phyloP scores from a whole-genome alignment of 2,329 filamentous ascomycete genomes.

The Phyllosticta ampelicida region DNA sequence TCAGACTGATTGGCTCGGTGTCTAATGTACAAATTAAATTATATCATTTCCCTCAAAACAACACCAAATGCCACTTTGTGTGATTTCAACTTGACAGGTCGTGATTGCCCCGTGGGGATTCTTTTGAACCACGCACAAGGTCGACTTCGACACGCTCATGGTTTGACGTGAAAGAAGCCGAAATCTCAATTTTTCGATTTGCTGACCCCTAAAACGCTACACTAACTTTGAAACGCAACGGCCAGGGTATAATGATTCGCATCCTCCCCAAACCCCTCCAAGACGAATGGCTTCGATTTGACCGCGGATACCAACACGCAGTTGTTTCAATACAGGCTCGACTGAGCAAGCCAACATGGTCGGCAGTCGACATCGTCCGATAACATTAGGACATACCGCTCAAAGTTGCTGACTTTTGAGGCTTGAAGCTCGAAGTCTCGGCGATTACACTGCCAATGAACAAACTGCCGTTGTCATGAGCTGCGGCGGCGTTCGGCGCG shows the following conservation, averaged over 20 bases:
- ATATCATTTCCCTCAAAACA: too few relatives aligned
- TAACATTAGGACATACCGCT: slow-evolving; percentile 3
- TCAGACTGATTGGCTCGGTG: too few relatives aligned
- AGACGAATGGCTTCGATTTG: neutral
- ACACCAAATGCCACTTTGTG: too few relatives aligned
- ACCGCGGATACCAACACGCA: neutral
- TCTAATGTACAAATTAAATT: too few relatives aligned
- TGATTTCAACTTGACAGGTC: too few relatives aligned
- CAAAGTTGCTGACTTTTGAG: slow-evolving; percentile 1
- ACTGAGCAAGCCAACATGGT: neutral
- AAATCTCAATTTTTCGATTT: too few relatives aligned
- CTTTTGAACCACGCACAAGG: too few relatives aligned
- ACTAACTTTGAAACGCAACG: neutral
- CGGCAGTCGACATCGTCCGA: neutral
- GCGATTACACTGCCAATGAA: neutral
- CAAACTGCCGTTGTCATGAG: neutral
- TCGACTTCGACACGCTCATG: too few relatives aligned
- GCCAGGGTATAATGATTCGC: neutral
- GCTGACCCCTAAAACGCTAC: too few relatives aligned
- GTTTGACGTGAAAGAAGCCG: too few relatives aligned
- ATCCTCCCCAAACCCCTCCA: neutral
- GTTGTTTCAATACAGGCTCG: neutral
- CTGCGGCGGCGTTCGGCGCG: neutral
- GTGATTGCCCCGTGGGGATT: too few relatives aligned
- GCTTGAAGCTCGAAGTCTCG: slow-evolving; percentile 5